These are phyloP conservation scores for Tetrahymena malaccensis DNA, from an alignment of 73 alveolate species.

Conservation along the genomic window DNA sequence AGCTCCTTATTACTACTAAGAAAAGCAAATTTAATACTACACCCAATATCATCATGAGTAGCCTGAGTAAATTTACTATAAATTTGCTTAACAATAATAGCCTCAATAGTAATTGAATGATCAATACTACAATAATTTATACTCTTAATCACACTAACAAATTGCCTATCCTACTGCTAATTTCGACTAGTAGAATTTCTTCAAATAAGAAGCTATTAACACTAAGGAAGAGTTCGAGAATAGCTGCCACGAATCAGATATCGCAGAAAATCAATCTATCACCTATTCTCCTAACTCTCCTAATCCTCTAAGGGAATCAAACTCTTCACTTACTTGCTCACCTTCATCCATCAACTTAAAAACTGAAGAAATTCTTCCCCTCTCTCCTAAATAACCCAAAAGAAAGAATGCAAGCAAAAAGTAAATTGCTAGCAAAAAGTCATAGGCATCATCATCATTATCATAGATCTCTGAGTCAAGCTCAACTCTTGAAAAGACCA, in stretches of 20 bases:
- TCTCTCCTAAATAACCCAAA: not conserved
- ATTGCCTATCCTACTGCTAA: not conserved
- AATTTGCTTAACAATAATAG: not conserved
- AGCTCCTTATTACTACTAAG: not conserved
- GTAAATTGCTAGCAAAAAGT: not conserved
- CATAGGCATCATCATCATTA: not conserved
- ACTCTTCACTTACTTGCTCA: not conserved
- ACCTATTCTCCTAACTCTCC: not conserved
- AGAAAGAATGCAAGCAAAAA: not conserved
- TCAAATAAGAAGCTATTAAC: not conserved
- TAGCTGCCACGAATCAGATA: not conserved
- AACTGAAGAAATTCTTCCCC: not conserved
- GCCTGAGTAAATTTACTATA: not conserved
- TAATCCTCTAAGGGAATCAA: not conserved
- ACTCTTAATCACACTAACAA: not conserved
- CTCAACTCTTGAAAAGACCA: not conserved
- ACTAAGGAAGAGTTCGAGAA: not conserved
- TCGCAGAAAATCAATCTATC: not conserved
- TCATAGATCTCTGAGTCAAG: not conserved
- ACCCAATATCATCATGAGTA: not conserved
- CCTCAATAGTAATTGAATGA: not conserved
- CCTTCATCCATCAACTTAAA: not conserved
- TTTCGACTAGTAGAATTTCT: not conserved
- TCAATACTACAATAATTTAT: not conserved
- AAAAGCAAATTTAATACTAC: not conserved